phyloP scores from a whole-genome alignment of 768 basidiomycete species.

The Vararia minispora region DNA sequence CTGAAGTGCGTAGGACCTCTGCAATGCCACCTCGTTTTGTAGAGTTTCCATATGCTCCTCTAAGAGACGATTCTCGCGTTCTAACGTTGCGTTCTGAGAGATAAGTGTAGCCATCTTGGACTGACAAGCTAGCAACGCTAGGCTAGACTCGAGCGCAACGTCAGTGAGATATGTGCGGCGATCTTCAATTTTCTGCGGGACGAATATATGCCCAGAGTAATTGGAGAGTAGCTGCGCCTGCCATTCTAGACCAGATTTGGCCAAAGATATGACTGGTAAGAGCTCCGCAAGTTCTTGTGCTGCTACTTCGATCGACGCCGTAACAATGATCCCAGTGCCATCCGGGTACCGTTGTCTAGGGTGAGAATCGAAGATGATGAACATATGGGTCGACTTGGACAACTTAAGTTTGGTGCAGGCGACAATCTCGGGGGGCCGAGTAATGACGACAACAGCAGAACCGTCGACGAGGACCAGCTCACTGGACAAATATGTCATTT shows the following conservation, averaged over 20 bases:
- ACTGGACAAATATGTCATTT: slow-evolving; percentile 14
- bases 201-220: slow-evolving; percentile 48
- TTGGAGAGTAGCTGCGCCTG: slow-evolving; percentile 52
- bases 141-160: slow-evolving; percentile 37
- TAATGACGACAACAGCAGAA: slow-evolving; percentile 40
- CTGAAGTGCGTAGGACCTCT: slow-evolving; percentile 12
- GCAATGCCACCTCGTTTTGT: slow-evolving; percentile 13
- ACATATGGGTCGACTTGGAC: slow-evolving; percentile 24
- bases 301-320: slow-evolving; percentile 30
- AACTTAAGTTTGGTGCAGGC: slow-evolving; percentile 31
- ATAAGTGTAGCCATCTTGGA: slow-evolving; percentile 22
- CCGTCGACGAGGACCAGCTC: slow-evolving; percentile 14
- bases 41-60: slow-evolving; percentile 9
- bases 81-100: slow-evolving; percentile 8
- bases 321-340: slow-evolving; percentile 51
- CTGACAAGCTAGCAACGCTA: slow-evolving; percentile 32
- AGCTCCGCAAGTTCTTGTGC: slow-evolving; percentile 35
- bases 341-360: slow-evolving; percentile 42
- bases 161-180: slow-evolving; percentile 19
- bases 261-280: slow-evolving; percentile 37
- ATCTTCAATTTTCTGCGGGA: slow-evolving; percentile 20
- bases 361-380: slow-evolving; percentile 60
- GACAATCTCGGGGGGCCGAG: slow-evolving; percentile 62
- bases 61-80: slow-evolving; percentile 14
- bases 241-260: slow-evolving; percentile 41